These are phyloP conservation scores for Fragilaria radians DNA, from an alignment of 108 stramenopile species.

Conservation along the genomic window DNA sequence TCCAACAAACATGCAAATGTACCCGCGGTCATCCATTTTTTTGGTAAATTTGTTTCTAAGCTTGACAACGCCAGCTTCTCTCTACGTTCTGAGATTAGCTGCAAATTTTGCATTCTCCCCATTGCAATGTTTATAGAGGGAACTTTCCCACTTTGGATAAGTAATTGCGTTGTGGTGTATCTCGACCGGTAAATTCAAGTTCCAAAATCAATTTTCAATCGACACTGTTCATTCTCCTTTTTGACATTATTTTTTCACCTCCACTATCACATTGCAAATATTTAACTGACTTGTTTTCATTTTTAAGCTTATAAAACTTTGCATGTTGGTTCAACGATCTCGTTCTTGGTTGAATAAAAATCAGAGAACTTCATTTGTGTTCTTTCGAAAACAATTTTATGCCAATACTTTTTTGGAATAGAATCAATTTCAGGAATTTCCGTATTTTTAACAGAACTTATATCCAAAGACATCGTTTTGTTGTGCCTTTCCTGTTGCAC, in stretches of 20 bases:
- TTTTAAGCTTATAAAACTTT: slow-evolving; percentile 3
- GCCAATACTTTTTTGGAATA: no score
- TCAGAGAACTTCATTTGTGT: slow-evolving; percentile 12
- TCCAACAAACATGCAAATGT: no score
- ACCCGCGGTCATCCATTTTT: slow-evolving; percentile 4
- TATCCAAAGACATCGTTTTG: slow-evolving; percentile 21
- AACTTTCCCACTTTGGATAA: slow-evolving; percentile 12
- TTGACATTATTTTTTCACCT: slow-evolving; percentile 9
- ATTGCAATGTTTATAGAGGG: slow-evolving; percentile 10
- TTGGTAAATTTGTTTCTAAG: background rate
- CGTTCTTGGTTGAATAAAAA: no score
- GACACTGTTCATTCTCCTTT: slow-evolving; percentile 8
- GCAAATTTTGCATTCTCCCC: slow-evolving; percentile 10
- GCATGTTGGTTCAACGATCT: no score
- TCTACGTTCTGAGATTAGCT: slow-evolving; percentile 5
- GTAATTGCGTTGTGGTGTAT: no score
- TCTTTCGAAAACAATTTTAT: slow-evolving; percentile 11
- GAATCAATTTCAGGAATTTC: background rate
- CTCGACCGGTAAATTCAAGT: slow-evolving; percentile 15
- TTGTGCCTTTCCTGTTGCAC: slow-evolving; percentile 16
- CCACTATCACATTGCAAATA: slow-evolving; percentile 14
- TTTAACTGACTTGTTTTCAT: slow-evolving; percentile 1
- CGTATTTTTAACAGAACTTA: no score
- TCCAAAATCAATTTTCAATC: no score
- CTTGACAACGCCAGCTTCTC: no score